phyloP scores from a whole-genome alignment of 2,329 filamentous ascomycete genomes.

The Nemania abortiva region DNA sequence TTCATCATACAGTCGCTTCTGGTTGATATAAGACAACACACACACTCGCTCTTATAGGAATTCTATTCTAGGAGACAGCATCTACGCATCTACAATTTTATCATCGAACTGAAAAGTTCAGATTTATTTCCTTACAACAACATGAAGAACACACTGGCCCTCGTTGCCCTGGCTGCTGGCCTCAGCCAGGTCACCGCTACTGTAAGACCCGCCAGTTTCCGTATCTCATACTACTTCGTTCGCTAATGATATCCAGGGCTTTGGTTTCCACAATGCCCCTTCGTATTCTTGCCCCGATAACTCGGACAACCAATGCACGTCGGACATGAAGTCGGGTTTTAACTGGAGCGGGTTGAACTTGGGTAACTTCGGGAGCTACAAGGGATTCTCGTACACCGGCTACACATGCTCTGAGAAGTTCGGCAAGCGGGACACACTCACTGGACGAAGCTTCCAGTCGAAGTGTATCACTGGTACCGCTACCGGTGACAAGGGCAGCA shows the following conservation, averaged over 20 bases:
- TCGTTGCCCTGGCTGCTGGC: slow-evolving; percentile 65
- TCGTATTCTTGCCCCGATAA: slow-evolving; percentile 77
- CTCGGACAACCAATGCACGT: slow-evolving; percentile 80
- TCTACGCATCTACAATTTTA: slow-evolving; percentile 24
- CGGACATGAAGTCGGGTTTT: slow-evolving; percentile 77
- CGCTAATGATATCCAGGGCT: slow-evolving; percentile 34
- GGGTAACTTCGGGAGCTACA: slow-evolving; percentile 74
- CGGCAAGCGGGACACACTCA: slow-evolving; percentile 68
- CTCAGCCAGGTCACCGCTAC: slow-evolving; percentile 63
- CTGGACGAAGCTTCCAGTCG: slow-evolving; percentile 63
- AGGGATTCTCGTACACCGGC: slow-evolving; percentile 79
- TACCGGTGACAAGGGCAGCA: slow-evolving; percentile 58
- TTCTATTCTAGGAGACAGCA: slow-evolving; percentile 25
- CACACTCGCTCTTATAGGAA: slow-evolving; percentile 42
- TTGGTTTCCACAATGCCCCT: slow-evolving; percentile 51
- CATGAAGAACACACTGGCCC: slow-evolving; percentile 65
- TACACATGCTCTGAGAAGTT: slow-evolving; percentile 74
- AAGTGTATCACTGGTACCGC: slow-evolving; percentile 73
- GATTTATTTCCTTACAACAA: slow-evolving; percentile 43
- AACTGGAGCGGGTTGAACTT: slow-evolving; percentile 73
- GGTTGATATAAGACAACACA: slow-evolving; percentile 38
- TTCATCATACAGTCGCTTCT: slow-evolving; percentile 42
- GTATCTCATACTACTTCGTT: neutral
- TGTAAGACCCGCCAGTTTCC: slow-evolving; percentile 48
- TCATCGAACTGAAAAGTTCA: slow-evolving; percentile 15